Conservation (phyloP, 2,329 filamentous ascomycete species). For the Phialemoniopsis sp. region DNA sequence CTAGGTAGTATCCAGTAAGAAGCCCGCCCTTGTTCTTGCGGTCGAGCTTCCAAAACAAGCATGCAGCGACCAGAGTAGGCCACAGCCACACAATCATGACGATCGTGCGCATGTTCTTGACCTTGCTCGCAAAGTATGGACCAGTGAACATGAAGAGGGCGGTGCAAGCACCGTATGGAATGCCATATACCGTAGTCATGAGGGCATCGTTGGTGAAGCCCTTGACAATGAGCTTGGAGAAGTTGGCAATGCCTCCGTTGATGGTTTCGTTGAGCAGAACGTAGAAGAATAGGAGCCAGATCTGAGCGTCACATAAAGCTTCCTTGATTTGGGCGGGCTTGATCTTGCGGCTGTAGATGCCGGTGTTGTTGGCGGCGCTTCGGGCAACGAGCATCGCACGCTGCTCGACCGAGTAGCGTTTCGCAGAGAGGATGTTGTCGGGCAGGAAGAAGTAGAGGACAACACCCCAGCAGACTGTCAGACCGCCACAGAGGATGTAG, state of each 20-base stretch:
- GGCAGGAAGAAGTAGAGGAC: slow-evolving; percentile 24
- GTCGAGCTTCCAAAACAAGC: slow-evolving; percentile 3
- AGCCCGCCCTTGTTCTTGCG: slow-evolving; percentile 8
- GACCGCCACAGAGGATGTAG: slow-evolving; percentile 13
- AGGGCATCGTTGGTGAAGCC: slow-evolving; percentile 1
- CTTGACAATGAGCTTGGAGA: background rate
- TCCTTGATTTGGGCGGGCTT: slow-evolving; percentile 33
- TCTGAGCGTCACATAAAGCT: slow-evolving; percentile 31
- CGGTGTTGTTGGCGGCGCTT: slow-evolving; percentile 23
- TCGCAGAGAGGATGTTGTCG: slow-evolving; percentile 29
- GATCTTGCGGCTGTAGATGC: slow-evolving; percentile 36
- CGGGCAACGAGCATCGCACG: slow-evolving; percentile 9
- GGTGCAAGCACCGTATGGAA: slow-evolving; percentile 5
- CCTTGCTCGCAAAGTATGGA: slow-evolving; percentile 1
- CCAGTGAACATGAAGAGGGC: slow-evolving; percentile 5
- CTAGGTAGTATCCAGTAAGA: slow-evolving; percentile 32
- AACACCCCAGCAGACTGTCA: slow-evolving; percentile 9
- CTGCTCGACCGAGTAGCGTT: slow-evolving; percentile 11
- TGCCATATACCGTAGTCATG: slow-evolving; percentile 2
- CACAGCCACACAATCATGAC: slow-evolving; percentile 3
- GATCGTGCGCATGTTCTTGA: slow-evolving; percentile 5
- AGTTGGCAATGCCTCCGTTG: slow-evolving; percentile 15
- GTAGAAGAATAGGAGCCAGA: slow-evolving; percentile 35
- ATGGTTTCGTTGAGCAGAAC: slow-evolving; percentile 14
- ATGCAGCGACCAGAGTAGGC: slow-evolving; percentile 6